Evolutionary conservation across 441 rosid genomes (phyloP).

Genomic region (Rhodomyrtus psidioides): DNA sequence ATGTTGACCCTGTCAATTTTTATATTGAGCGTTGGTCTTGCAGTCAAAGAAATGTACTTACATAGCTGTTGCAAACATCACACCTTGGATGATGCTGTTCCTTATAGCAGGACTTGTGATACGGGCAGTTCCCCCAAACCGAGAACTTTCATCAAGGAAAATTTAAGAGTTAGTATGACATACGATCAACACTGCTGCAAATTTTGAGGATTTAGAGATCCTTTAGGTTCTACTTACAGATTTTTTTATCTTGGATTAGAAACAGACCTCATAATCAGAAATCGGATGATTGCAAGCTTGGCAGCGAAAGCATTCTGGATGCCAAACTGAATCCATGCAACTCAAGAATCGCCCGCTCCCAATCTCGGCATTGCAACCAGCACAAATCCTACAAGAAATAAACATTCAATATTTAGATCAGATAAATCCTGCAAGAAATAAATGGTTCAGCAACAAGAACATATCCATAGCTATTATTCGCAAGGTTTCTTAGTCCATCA

Average conservation of each 20-base stretch:
- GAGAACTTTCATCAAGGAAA: neutral
- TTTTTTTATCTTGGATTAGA: neutral
- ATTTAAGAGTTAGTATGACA: neutral
- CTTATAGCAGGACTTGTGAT: constrained; percentile 7
- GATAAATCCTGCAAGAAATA: neutral
- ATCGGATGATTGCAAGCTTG: neutral
- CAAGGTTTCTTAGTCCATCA: neutral
- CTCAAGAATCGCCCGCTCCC: neutral
- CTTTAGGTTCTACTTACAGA: neutral
- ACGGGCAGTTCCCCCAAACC: neutral
- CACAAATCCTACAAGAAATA: neutral
- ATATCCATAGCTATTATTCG: neutral
- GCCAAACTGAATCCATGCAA: constrained; percentile 3
- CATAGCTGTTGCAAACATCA: constrained; percentile 4
- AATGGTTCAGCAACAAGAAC: neutral
- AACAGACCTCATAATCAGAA: neutral
- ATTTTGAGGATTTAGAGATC: neutral
- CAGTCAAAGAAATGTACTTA: neutral
- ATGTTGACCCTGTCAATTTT: neutral
- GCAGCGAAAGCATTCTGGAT: constrained; percentile 5
- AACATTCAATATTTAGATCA: neutral
- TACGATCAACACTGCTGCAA: neutral
- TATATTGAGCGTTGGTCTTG: neutral
- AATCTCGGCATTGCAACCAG: neutral
- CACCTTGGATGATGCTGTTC: constrained; percentile 3